Evolutionary conservation across 2,329 filamentous ascomycete genomes (phyloP).

Genomic region (Calonectria montana): DNA sequence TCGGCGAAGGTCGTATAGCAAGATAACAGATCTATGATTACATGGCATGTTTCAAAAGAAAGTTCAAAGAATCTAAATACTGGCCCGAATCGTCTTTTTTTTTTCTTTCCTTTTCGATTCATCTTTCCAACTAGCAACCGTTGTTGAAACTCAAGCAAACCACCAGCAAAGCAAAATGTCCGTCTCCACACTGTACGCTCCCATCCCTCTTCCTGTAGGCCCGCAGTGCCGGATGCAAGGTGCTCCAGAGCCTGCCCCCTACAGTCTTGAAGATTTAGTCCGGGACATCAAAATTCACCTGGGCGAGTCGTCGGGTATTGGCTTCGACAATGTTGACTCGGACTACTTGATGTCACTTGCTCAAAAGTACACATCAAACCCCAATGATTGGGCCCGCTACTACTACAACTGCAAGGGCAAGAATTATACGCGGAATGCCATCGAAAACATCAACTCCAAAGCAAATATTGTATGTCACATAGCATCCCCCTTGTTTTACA

Average conservation of each 20-base stretch:
- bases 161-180: slow-evolving; percentile 2
- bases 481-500: no score
- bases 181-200: slow-evolving; percentile 6
- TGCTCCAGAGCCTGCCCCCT: neutral
- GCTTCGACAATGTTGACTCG: slow-evolving; percentile 5
- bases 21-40: neutral
- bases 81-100: neutral
- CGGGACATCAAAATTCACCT: slow-evolving; percentile 14
- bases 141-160: neutral
- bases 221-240: neutral
- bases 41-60: neutral
- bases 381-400: slow-evolving; percentile 18
- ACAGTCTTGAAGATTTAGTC: neutral
- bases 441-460: slow-evolving; percentile 21
- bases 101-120: neutral
- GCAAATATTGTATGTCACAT: slow-evolving; percentile 11
- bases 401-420: slow-evolving; percentile 21
- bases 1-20: neutral
- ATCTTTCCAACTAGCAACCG: no score
- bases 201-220: neutral
- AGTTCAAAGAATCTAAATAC: neutral
- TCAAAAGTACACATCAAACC: slow-evolving; percentile 13
- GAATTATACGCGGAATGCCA: slow-evolving; percentile 21
- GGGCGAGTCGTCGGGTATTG: slow-evolving; percentile 9
- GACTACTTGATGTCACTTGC: slow-evolving; percentile 14